Percentiles rank a stretch among this genome's conserved stretches.
These are phyloP conservation scores for Aspergillus sclerotialis DNA, from an alignment of 2,329 filamentous ascomycete genomes.

Conservation along the genomic window DNA sequence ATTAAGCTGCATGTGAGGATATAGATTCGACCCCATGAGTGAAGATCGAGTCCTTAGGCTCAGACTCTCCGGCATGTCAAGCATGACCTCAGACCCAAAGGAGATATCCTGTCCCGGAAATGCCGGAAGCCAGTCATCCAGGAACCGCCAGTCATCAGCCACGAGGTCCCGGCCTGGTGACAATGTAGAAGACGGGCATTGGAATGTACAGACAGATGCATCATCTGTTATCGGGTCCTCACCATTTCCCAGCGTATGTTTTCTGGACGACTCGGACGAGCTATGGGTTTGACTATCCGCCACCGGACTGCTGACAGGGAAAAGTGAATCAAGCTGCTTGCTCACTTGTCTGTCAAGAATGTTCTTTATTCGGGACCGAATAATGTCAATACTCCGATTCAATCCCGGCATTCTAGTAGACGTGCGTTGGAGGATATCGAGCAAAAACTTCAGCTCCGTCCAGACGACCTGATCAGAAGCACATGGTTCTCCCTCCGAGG, in stretches of 20 bases:
- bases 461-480: slow-evolving; percentile 3
- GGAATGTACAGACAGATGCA: too few species aligned
- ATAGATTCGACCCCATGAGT: slow-evolving; percentile 16
- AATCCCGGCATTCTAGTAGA: slow-evolving; percentile 16
- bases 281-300: too few species aligned
- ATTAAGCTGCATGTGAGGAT: too few species aligned
- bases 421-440: slow-evolving; percentile 16
- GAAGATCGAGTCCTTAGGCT: slow-evolving; percentile 11
- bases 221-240: too few species aligned
- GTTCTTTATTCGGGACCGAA: slow-evolving; percentile 15
- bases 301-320: slow-evolving; percentile 7
- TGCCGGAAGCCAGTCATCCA: slow-evolving; percentile 16
- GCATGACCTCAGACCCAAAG: slow-evolving; percentile 14
- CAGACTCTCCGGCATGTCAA: slow-evolving; percentile 8
- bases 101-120: slow-evolving; percentile 19
- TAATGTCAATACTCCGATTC: slow-evolving; percentile 18
- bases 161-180: slow-evolving; percentile 1
- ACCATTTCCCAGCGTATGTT: too few species aligned
- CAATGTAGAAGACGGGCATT: not conserved
- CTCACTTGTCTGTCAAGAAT: slow-evolving; percentile 13
- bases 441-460: slow-evolving; percentile 12
- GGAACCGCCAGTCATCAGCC: slow-evolving; percentile 2
- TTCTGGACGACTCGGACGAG: not conserved
- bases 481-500: slow-evolving; percentile 3
- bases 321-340: slow-evolving; percentile 5